Base-by-base conservation (phyloP, 2,329 filamentous ascomycete genomes). In the Aspergillus floridensis region DNA sequence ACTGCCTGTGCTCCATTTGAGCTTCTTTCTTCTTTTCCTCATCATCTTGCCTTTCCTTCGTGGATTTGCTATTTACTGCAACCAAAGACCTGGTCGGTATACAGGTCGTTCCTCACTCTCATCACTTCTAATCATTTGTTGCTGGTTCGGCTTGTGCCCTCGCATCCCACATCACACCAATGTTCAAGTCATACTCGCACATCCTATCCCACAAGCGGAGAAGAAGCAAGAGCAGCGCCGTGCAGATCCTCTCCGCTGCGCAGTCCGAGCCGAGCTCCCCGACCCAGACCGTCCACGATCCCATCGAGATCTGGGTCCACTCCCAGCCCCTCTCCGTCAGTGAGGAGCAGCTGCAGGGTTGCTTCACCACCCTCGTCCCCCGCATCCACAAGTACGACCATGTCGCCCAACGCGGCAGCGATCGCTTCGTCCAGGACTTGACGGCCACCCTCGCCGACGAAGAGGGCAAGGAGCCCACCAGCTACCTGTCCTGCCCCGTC, bases 371-470 rank as follows among this genome's bases (percentile, higher is more conserved):
- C 22, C 53, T 61, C 3, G 31, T 53, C 3, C 35, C 57, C 14
- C 57, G 59, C 21, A 59, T 61, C 22, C 59, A 61, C 35, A 61
- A 61, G 41, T 56, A 61, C 49, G 59, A 61, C 50, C 57, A 59
- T 59, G 59, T 61, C 57, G 59, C 59, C 32, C 56, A 61, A 38
- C 48, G 57, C 32, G 59, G 59, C 11, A 61, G 57, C 21, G 56
- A 61, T 19, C 59, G 59, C 29, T 61, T 61, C 44, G 49, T 59
- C n/a, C 49, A 61, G 49, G 59, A 61, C 57, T 19, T 61, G 53
- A 56, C 41, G 5, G 53, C 49, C 12, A 52, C 57, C 14, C 48
- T 61, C 44, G 29, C 26, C 11, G 24, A 24, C 44, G 53, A 59
- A 10, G 57, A 49, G 53, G 41, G 32, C 53, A 56, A 53, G 31